Evolutionary conservation across 176 grass and related monocot genomes (phyloP).

Genomic region (Ensete ventricosum): DNA sequence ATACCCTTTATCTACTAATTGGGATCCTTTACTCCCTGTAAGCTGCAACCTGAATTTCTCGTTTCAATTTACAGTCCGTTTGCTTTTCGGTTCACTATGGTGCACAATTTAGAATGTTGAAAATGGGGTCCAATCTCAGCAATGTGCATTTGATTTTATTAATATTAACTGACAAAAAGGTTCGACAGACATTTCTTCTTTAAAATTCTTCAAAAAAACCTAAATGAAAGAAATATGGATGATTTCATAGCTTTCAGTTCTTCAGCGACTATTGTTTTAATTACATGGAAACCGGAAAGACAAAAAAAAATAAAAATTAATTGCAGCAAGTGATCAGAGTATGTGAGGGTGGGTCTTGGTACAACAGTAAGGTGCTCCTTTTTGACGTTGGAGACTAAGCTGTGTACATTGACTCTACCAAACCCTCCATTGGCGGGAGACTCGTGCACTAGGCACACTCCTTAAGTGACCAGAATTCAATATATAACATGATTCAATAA

Average conservation of each 20-base stretch:
- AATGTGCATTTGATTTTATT: not conserved
- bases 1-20: not conserved
- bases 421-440: no score
- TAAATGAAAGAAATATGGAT: not conserved
- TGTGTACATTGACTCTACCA: no score
- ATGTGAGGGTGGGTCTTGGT: not conserved
- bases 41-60: not conserved
- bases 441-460: no score
- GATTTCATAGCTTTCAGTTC: not conserved
- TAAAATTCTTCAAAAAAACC: not conserved
- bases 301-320: not conserved
- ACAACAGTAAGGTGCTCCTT: no score
- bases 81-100: not conserved
- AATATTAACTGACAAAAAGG: no score
- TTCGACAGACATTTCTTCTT: not conserved
- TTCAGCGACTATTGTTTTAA: not conserved
- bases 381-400: no score
- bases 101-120: not conserved
- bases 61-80: not conserved
- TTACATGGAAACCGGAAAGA: not conserved
- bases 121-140: not conserved
- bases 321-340: not conserved
- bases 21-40: not conserved
- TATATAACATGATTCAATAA: not conserved
- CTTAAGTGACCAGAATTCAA: not conserved